phyloP scores from a whole-genome alignment of 139 green algal species.

The Desmodesmus armatus region DNA sequence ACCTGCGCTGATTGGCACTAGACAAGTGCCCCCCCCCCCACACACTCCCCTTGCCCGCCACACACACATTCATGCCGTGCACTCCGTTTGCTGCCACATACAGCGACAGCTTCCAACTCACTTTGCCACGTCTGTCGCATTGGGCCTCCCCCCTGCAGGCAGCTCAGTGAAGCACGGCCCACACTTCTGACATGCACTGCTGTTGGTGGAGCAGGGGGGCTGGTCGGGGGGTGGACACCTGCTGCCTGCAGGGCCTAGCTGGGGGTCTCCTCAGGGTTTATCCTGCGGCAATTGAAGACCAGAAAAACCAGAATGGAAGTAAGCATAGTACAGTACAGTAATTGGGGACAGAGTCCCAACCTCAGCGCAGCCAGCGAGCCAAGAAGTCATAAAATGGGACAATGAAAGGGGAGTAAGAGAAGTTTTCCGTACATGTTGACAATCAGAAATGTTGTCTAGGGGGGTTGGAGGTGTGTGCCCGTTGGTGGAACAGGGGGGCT shows the following conservation, averaged over 20 bases:
- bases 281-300: neutral
- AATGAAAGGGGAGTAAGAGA: neutral
- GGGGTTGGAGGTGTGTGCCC: no score
- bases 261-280: neutral
- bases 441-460: no score
- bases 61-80: neutral
- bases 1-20: no score
- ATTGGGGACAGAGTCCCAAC: no score
- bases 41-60: no score
- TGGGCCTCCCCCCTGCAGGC: slow-evolving; percentile 37
- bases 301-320: neutral
- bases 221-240: slow-evolving; percentile 83
- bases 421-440: no score
- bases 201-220: slow-evolving; percentile 65
- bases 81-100: neutral
- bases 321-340: neutral
- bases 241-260: slow-evolving; percentile 16
- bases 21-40: no score
- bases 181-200: slow-evolving; percentile 71
- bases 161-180: slow-evolving; percentile 66
- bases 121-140: neutral
- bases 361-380: no score
- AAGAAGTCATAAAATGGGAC: neutral
- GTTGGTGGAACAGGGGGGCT: neutral
- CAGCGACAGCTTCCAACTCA: no score